These are phyloP conservation scores for Discostella stelligera DNA, from an alignment of 352 stramenopile species.

Conservation along the genomic window DNA sequence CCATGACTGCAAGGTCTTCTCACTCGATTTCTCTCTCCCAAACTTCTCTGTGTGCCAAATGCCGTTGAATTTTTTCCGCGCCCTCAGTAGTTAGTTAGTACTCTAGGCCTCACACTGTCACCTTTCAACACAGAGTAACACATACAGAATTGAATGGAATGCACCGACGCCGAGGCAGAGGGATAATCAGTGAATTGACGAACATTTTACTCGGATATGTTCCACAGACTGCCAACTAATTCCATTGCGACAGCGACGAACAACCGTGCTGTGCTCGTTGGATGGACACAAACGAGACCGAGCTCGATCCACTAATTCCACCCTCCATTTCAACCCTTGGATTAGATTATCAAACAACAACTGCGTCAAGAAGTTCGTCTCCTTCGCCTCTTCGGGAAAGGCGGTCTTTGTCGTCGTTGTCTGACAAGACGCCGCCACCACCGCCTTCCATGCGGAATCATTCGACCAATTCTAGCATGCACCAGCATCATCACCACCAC, in stretches of 20 bases:
- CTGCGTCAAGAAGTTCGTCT: constrained; percentile 8
- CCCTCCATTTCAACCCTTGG: background rate
- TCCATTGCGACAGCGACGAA: background rate
- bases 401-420: background rate
- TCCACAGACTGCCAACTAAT: background rate
- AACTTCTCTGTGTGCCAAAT: too few species aligned
- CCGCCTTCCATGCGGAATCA: constrained; percentile 14
- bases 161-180: too few species aligned
- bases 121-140: too few species aligned
- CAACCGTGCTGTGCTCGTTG: background rate
- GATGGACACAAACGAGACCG: constrained; percentile 15
- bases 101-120: too few species aligned
- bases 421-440: constrained; percentile 18
- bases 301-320: constrained; percentile 37
- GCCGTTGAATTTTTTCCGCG: too few species aligned
- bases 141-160: too few species aligned
- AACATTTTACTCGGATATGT: too few species aligned
- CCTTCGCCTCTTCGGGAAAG: constrained; percentile 12
- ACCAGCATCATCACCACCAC: constrained; percentile 4
- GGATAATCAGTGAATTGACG: too few species aligned
- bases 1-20: too few species aligned
- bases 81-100: too few species aligned
- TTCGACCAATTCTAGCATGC: constrained; percentile 20
- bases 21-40: too few species aligned
- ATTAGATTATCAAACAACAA: constrained; percentile 19